Percentiles rank a stretch among this genome's conserved stretches.
These are phyloP conservation scores for Podospora pseudoanserina DNA, from an alignment of 495 filamentous ascomycete species.

Conservation along the genomic window DNA sequence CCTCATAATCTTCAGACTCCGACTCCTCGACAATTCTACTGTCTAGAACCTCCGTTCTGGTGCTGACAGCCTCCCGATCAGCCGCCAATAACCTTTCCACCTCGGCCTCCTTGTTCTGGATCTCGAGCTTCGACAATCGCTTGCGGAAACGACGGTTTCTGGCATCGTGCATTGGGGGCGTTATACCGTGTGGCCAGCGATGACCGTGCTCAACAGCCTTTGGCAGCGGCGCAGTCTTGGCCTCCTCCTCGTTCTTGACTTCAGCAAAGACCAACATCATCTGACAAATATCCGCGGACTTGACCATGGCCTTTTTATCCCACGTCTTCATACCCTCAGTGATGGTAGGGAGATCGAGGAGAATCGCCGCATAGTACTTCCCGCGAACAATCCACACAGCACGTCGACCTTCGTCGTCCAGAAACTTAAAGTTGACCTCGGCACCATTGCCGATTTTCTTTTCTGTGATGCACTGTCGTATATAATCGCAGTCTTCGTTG, in stretches of 20 bases:
- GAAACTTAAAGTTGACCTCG: conserved; percentile 73
- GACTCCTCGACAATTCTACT: conserved; percentile 51
- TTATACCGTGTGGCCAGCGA: conserved; percentile 88
- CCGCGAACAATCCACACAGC: conserved; percentile 67
- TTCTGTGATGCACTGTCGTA: conserved; percentile 67
- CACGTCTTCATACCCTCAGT: conserved; percentile 95
- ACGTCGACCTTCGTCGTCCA: conserved; percentile 69
- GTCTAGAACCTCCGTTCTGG: conserved; percentile 64
- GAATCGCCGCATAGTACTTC: conserved; percentile 68
- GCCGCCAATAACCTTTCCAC: conserved; percentile 71
- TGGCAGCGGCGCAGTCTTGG: conserved; percentile 62
- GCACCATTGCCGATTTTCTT: conserved; percentile 71
- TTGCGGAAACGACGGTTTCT: conserved; percentile 83
- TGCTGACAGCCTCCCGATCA: conserved; percentile 58
- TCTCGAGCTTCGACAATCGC: conserved; percentile 74
- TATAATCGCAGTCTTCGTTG: conserved; percentile 76
- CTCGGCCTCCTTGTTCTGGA: conserved; percentile 80
- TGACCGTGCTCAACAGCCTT: conserved; percentile 58
- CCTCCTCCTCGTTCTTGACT: conserved; percentile 70
- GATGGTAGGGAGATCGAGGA: conserved; percentile 88
- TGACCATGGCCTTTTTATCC: conserved; percentile 88
- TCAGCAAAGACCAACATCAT: conserved; percentile 81
- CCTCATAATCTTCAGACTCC: conserved; percentile 57
- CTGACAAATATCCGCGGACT: conserved; percentile 90
- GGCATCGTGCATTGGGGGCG: conserved; percentile 84